A percentile compares a stretch with the other conserved stretches of the same genome.
Conservation (phyloP, 2,329 filamentous ascomycete species). For the Clonostachys sp. region DNA sequence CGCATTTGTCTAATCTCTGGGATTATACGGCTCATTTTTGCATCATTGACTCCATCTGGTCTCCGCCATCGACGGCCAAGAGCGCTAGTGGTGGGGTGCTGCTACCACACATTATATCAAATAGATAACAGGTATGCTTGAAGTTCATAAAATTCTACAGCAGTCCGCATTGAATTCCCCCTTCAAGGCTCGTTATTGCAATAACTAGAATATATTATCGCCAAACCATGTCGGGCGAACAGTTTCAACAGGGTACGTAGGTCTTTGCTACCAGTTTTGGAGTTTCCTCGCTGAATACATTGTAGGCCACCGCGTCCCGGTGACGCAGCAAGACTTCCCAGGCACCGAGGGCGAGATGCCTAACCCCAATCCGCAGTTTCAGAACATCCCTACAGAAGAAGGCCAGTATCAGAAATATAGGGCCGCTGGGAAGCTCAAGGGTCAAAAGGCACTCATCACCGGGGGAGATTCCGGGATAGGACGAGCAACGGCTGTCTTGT, state of each 20-base stretch:
- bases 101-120: too few relatives aligned
- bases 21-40: too few relatives aligned
- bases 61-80: too few relatives aligned
- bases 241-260: slow-evolving; percentile 1
- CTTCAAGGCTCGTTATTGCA: too few relatives aligned
- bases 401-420: slow-evolving; percentile 68
- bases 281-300: background rate
- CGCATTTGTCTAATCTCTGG: too few relatives aligned
- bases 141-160: too few relatives aligned
- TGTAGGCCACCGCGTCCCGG: slow-evolving; percentile 8
- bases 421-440: slow-evolving; percentile 69
- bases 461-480: slow-evolving; percentile 80
- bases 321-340: slow-evolving; percentile 19
- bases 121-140: too few relatives aligned
- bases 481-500: slow-evolving; percentile 69
- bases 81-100: too few relatives aligned
- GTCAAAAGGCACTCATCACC: slow-evolving; percentile 74
- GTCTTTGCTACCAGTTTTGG: background rate
- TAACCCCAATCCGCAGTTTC: slow-evolving; percentile 46
- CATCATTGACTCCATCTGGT: too few relatives aligned
- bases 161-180: too few relatives aligned
- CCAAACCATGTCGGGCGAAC: background rate
- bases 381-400: slow-evolving; percentile 62
- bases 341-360: slow-evolving; percentile 19
- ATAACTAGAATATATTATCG: too few relatives aligned